Evolutionary conservation across 768 basidiomycete species (phyloP).

Genomic region (Hortiboletus flavorubellus): DNA sequence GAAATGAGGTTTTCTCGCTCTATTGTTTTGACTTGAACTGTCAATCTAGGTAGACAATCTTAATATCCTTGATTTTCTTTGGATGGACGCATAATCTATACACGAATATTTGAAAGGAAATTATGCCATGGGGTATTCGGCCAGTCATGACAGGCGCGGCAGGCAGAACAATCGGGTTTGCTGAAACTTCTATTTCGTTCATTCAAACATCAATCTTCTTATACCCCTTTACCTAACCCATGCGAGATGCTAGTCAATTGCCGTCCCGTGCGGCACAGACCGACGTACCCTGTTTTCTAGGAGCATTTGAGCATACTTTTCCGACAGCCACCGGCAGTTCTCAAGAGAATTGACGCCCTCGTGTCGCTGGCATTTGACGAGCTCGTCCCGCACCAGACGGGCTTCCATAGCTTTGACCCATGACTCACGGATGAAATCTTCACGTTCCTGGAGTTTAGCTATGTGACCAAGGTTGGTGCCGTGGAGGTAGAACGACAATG

Average conservation of each 20-base stretch:
- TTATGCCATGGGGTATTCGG: background rate
- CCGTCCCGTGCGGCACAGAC: background rate
- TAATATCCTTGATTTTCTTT: background rate
- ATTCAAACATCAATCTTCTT: constrained; percentile 63
- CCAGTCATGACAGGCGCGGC: background rate
- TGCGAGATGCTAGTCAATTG: background rate
- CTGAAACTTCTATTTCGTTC: background rate
- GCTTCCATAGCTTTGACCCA: constrained; percentile 96
- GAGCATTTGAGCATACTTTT: constrained; percentile 79
- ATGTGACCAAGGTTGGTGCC: background rate
- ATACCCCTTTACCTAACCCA: constrained; percentile 77
- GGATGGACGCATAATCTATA: constrained; percentile 11
- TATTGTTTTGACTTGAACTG: background rate
- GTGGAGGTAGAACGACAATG: background rate
- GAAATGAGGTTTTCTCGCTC: constrained; percentile 35
- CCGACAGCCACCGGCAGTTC: constrained; percentile 81
- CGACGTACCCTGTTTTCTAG: constrained; percentile 70
- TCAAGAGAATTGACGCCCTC: constrained; percentile 94
- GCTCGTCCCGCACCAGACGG: constrained; percentile 81
- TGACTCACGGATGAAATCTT: constrained; percentile 79
- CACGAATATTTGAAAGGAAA: background rate
- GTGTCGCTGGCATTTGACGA: constrained; percentile 82
- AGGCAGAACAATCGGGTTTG: background rate
- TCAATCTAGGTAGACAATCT: background rate
- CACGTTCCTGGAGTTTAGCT: constrained; percentile 69